Percentiles rank a stretch among this genome's conserved stretches.
These are phyloP conservation scores for Aspergillus quadricinctus DNA, from an alignment of 2,329 filamentous ascomycete genomes.

Conservation along the genomic window DNA sequence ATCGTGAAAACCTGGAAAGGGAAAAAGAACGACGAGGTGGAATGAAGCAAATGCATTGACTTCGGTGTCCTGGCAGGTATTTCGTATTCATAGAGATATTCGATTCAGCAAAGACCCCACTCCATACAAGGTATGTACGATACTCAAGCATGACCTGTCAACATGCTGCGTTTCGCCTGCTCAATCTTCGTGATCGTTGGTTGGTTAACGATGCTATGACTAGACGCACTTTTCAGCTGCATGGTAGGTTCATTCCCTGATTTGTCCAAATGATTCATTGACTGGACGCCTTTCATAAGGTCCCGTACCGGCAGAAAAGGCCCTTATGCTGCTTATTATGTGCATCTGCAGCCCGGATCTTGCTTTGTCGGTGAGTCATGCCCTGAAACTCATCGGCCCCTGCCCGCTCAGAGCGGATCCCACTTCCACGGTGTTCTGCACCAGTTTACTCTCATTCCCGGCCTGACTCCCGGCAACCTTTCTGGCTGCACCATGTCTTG, in stretches of 20 bases:
- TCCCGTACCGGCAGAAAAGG: slow-evolving; percentile 84
- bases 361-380: slow-evolving; percentile 64
- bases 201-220: slow-evolving; percentile 19
- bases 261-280: slow-evolving; percentile 2
- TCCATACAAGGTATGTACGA: slow-evolving; percentile 70
- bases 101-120: slow-evolving; percentile 80
- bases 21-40: not conserved
- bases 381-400: not conserved
- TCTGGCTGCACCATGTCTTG: not conserved
- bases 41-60: slow-evolving; percentile 9
- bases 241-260: slow-evolving; percentile 50
- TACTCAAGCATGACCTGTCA: not conserved
- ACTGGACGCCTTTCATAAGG: slow-evolving; percentile 37
- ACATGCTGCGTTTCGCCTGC: slow-evolving; percentile 1
- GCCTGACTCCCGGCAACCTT: not conserved
- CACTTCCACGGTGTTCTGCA: not conserved
- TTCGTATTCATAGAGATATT: slow-evolving; percentile 82
- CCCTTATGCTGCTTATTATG: slow-evolving; percentile 82
- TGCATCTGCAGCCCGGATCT: slow-evolving; percentile 69
- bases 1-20: not conserved
- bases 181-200: not conserved
- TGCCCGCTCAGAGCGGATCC: not conserved
- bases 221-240: slow-evolving; percentile 78
- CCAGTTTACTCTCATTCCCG: not conserved
- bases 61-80: slow-evolving; percentile 48